Percentiles rank a stretch among this genome's conserved stretches.
These are phyloP conservation scores for Phialocephala sp. DNA, from an alignment of 2,329 filamentous ascomycete genomes.

Conservation along the genomic window DNA sequence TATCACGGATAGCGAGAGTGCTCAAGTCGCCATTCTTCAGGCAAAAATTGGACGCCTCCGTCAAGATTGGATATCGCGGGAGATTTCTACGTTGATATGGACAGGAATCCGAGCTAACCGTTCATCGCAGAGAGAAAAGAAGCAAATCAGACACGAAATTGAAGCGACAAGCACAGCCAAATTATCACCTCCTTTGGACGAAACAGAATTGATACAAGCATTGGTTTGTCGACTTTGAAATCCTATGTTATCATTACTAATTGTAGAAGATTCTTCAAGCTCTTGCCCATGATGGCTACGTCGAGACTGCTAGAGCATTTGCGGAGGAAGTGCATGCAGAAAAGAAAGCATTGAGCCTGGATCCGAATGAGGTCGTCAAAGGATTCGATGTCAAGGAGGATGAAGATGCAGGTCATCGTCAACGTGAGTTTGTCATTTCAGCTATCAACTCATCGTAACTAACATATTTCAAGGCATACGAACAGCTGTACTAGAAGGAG, in stretches of 20 bases:
- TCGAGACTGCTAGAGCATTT: slow-evolving; percentile 91
- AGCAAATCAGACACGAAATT: slow-evolving; percentile 54
- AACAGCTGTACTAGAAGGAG: slow-evolving; percentile 84
- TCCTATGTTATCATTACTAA: neutral
- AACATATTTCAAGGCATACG: slow-evolving; percentile 70
- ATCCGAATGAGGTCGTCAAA: slow-evolving; percentile 56
- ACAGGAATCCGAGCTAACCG: slow-evolving; percentile 4
- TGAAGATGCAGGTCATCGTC: slow-evolving; percentile 82
- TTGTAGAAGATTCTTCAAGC: slow-evolving; percentile 72
- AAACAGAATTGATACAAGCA: slow-evolving; percentile 80
- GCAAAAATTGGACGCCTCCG: slow-evolving; percentile 1
- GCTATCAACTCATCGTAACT: neutral
- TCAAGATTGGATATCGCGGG: slow-evolving; percentile 4
- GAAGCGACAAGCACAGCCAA: slow-evolving; percentile 52
- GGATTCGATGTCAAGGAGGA: slow-evolving; percentile 78
- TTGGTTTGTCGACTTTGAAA: slow-evolving; percentile 56
- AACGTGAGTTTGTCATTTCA: slow-evolving; percentile 64
- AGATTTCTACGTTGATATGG: neutral
- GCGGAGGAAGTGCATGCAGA: slow-evolving; percentile 79
- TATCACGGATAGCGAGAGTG: neutral
- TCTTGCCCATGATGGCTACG: slow-evolving; percentile 91
- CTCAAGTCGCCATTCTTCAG: neutral
- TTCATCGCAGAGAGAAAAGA: slow-evolving; percentile 38
- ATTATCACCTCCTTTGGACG: slow-evolving; percentile 66
- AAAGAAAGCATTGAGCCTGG: slow-evolving; percentile 69